Percentiles rank a stretch among this genome's conserved stretches.
These are phyloP conservation scores for Penicillium polonicum DNA, from an alignment of 2,329 filamentous ascomycete species.

Conservation along the genomic window DNA sequence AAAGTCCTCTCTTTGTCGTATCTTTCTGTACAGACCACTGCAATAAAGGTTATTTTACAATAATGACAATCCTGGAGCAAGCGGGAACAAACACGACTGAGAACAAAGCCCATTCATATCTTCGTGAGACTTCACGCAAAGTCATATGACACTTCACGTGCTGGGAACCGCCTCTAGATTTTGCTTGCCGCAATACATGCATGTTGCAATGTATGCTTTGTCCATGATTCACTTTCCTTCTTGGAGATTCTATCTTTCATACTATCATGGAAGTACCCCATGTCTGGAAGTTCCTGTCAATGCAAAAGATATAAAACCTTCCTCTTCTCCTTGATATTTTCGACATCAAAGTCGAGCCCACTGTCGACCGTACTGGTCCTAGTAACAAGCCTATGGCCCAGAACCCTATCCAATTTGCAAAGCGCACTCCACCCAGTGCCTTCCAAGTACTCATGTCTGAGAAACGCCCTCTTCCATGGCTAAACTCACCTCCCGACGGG, in stretches of 20 bases:
- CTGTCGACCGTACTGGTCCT: no score
- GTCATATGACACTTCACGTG: background rate
- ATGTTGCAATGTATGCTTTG: background rate
- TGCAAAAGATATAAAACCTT: background rate
- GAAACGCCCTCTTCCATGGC: background rate
- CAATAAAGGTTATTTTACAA: background rate
- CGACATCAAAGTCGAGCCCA: background rate
- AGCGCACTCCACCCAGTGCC: background rate
- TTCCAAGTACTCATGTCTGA: background rate
- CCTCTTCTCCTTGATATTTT: background rate
- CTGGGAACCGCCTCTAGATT: accelerated
- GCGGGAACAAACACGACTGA: background rate
- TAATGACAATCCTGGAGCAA: background rate
- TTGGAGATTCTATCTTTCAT: background rate
- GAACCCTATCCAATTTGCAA: background rate
- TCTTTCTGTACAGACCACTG: background rate
- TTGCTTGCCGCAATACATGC: background rate
- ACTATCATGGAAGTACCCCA: background rate
- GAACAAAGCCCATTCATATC: background rate
- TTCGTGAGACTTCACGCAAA: background rate
- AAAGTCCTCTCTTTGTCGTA: background rate
- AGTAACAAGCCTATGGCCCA: background rate
- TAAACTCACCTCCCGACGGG: background rate
- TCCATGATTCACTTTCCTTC: background rate
- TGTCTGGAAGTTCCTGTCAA: background rate